phyloP scores from a whole-genome alignment of 805 yeast genomes.

The Kodamaea leandrae region DNA sequence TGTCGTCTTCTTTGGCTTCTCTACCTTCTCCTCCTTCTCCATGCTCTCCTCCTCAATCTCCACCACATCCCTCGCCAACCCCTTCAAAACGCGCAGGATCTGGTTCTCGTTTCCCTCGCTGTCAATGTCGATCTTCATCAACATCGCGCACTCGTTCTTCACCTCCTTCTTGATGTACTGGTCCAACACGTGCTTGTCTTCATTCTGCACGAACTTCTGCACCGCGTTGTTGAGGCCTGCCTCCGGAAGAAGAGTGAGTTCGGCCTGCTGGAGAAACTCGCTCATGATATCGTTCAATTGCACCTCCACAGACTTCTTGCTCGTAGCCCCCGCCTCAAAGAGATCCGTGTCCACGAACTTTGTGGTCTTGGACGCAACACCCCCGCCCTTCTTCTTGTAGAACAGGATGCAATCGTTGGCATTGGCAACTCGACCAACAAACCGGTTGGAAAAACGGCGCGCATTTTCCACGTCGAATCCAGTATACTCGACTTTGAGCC shows the following conservation, averaged over 20 bases:
- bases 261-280: conserved; percentile 58
- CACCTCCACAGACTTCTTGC: conserved; percentile 28
- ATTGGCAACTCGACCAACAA: conserved; percentile 89
- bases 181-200: conserved; percentile 70
- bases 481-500: conserved; percentile 82
- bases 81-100: conserved; percentile 3
- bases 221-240: conserved; percentile 73
- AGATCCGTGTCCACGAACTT: conserved; percentile 16
- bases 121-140: conserved; percentile 44
- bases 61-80: conserved; percentile 1
- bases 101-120: conserved; percentile 30
- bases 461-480: conserved; percentile 93
- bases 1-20: not conserved
- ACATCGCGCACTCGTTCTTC: conserved; percentile 47
- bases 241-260: conserved; percentile 70
- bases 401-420: conserved; percentile 80
- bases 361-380: conserved; percentile 13
- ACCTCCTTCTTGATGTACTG: conserved; percentile 60
- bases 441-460: conserved; percentile 80
- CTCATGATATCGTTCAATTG: conserved; percentile 63
- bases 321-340: conserved; percentile 12
- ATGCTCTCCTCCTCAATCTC: not conserved
- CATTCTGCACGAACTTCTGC: conserved; percentile 71
- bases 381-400: conserved; percentile 45
- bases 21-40: conserved; percentile 2